Base-by-base conservation (phyloP, 306 rosid species). In the Senna tora region DNA sequence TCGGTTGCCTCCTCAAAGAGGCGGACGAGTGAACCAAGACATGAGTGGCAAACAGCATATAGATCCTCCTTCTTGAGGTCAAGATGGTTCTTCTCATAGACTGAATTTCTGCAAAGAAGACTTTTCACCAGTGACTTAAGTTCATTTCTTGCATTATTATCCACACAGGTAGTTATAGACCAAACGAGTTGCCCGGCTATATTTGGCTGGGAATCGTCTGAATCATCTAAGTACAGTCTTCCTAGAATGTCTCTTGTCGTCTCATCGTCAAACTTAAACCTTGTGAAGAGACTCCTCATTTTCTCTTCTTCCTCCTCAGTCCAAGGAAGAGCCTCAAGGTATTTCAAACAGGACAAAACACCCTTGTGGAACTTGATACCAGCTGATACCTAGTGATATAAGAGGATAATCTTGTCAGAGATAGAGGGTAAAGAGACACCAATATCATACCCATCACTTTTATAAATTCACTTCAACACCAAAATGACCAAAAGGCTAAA, bases 251-350 rank as follows among this genome's bases (percentile, higher is more conserved):
- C 67, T 61, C 32, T 36, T 14, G 67, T 38, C 17, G 67, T 61
- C 2, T 19, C 49, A 61, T 61, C 67, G 36, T 61, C 67, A 38
- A 61, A 61, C 32, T 38, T 36, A 9, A 61, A 13, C 67, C 67
- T 61, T 4, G 67, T 61, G 32, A 61, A 61, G 2, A 61, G n/a
- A 9, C 49, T 61, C 30, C 49, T 61, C 67, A 61, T 12, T 38
- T 61, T 61, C 49, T 61, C 67, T 38, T 61, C 67, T 11, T 61
- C 67, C 49, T 61, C 67, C 67, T 61, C 67, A 38, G 67, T 34
- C 67, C 67, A 61, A 61, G 67, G 67, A 61, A 61, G 49, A 61
- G 67, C 67, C 67, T 61, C 67, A 21, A 61, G 67, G 67, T 61
- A 61, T 38, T 61, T 61, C 49, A 61, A 34, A 17, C 67, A 61